These are phyloP conservation scores for Scorias spongiosa DNA, from an alignment of 2,329 filamentous ascomycete species.

Conservation along the genomic window DNA sequence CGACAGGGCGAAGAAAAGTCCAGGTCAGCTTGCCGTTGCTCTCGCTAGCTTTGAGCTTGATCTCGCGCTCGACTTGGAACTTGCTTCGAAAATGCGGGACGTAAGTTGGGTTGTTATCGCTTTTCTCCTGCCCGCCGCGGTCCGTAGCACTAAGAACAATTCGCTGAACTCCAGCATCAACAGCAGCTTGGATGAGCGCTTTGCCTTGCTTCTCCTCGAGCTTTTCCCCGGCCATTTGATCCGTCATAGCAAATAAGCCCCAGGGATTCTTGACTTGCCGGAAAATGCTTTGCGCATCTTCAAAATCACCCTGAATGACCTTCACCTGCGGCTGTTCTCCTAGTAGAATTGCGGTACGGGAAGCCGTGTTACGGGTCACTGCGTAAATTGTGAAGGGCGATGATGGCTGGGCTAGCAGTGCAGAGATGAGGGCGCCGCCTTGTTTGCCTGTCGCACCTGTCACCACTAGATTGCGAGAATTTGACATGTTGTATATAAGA, in stretches of 20 bases:
- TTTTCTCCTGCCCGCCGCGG: conserved; percentile 36
- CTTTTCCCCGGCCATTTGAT: conserved; percentile 11
- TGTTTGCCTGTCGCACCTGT: conserved; percentile 33
- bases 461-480: conserved; percentile 20
- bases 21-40: conserved; percentile 37
- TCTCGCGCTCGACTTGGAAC: conserved; percentile 45
- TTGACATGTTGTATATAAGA: no score
- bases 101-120: conserved; percentile 36
- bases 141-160: conserved; percentile 43
- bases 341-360: conserved; percentile 35
- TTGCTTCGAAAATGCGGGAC: conserved; percentile 49
- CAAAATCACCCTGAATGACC: conserved; percentile 43
- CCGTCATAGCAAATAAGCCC: conserved; percentile 15
- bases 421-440: conserved; percentile 28
- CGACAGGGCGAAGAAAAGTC: conserved; percentile 46
- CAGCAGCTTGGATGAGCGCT: conserved; percentile 40
- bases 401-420: conserved; percentile 22
- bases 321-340: conserved; percentile 28
- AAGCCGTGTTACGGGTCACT: conserved; percentile 42
- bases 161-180: conserved; percentile 39
- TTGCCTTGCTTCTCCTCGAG: conserved; percentile 42
- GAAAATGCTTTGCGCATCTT: conserved; percentile 38
- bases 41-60: conserved; percentile 29
- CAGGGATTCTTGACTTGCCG: conserved; percentile 12
- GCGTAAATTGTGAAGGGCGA: conserved; percentile 35